Evolutionary conservation across 768 basidiomycete genomes (phyloP), one percentile per base, ranked within the genome.

Genomic region (Phaeotremella fagi): DNA sequence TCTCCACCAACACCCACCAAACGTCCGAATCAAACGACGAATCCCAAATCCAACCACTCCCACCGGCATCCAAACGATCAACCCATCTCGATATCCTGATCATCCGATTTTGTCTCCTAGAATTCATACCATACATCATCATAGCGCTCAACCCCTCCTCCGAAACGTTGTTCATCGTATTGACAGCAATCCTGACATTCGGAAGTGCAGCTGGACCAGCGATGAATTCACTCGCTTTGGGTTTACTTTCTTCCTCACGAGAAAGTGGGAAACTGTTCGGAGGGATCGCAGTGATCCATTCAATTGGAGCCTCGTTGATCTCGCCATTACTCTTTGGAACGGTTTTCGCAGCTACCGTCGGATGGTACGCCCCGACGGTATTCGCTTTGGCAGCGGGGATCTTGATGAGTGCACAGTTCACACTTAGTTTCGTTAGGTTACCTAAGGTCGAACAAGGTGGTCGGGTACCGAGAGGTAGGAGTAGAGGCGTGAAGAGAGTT

Each of bases 241-340:
- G 85, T 3, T 53, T 75, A 4, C 45, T 77, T 1, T 81, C 83
- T 2, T 64, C 66, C 31, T 61, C 60, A 0, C 78, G 77, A 14
- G 86, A 90, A 64, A 77, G 79, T 12, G 90, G 89, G 2, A 79
- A 77, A 61, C 77, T 95, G 16, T 91, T 90, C 64, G 90, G 88
- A 12, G 88, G 83, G 3, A 60, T 91, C 52, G 83, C 84, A 51
- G 86, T 91, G 25, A 60, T 89, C 3, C 82, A 86, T 56, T 82
- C 85, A 4, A 66, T 89, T 9, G 78, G 83, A 82, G 85, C 60
- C 6, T 55, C 68, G 54, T 81, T 90, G 16, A 31, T 90, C 1
- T 84, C 85, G 0, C 89, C 90, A 0, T 75, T 83, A 2, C 27
- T 88, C 31, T 90, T 85, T 61, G 87, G 88, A 3, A 66, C 83